phyloP scores from a whole-genome alignment of 805 yeast species.

The Cyberlindnera samutprakarnensis region DNA sequence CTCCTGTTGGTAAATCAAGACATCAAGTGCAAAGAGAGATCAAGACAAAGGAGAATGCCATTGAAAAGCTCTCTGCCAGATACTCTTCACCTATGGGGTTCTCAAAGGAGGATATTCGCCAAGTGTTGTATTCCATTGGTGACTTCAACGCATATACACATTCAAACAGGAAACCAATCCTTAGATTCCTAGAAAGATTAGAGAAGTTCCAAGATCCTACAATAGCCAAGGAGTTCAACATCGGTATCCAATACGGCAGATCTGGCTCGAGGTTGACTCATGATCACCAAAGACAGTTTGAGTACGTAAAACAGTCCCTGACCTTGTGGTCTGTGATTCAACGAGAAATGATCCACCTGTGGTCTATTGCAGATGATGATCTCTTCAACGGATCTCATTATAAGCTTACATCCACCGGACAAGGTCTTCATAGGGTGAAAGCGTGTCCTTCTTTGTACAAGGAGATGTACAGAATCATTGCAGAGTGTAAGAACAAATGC shows the following conservation, averaged over 20 bases:
- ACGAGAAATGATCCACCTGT: constrained; percentile 68
- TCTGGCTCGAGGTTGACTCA: constrained; percentile 70
- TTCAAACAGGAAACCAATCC: constrained; percentile 61
- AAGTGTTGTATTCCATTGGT: constrained; percentile 68
- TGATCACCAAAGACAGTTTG: constrained; percentile 62
- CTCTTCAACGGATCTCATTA: constrained; percentile 49
- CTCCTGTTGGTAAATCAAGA: constrained; percentile 51
- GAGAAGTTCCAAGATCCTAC: constrained; percentile 40
- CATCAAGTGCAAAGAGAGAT: constrained; percentile 49
- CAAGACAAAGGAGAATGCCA: constrained; percentile 59
- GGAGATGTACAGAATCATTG: constrained; percentile 61
- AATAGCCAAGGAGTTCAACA: constrained; percentile 31
- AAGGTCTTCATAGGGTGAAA: constrained; percentile 72
- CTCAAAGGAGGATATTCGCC: constrained; percentile 57
- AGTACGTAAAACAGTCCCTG: constrained; percentile 69
- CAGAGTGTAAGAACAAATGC: constrained; percentile 55
- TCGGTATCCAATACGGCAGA: constrained; percentile 60
- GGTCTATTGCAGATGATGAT: constrained; percentile 75
- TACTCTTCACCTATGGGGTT: constrained; percentile 37
- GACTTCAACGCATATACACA: constrained; percentile 70
- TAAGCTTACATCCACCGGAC: constrained; percentile 65
- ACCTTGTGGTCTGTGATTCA: constrained; percentile 71
- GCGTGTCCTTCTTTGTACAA: constrained; percentile 62
- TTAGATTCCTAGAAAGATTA: constrained; percentile 49
- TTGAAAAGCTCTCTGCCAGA: constrained; percentile 46